These are phyloP conservation scores for Termitomyces heimii DNA, from an alignment of 768 basidiomycete genomes.

Conservation along the genomic window DNA sequence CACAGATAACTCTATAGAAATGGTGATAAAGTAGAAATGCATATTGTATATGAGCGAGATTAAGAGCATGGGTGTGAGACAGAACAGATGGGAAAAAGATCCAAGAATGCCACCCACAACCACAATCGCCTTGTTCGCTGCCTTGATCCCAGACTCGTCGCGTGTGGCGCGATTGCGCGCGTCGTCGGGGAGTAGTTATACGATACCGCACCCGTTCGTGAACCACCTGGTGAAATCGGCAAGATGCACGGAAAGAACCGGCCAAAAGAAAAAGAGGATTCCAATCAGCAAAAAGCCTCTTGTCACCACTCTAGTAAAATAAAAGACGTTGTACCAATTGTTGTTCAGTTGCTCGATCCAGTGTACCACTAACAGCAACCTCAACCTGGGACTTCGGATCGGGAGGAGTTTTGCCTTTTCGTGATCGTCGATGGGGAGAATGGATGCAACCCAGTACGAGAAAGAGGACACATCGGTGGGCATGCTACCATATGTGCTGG, in stretches of 20 bases:
- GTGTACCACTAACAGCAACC: constrained; percentile 81
- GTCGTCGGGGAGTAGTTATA: constrained; percentile 16
- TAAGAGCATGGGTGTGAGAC: not conserved
- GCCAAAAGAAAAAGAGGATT: constrained; percentile 22
- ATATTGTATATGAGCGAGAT: not conserved
- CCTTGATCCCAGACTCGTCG: not conserved
- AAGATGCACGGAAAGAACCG: not conserved
- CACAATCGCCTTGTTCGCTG: not conserved
- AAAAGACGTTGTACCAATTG: constrained; percentile 38
- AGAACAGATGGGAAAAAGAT: not conserved
- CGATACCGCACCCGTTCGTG: constrained; percentile 59
- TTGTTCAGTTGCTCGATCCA: constrained; percentile 80
- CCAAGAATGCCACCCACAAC: not conserved
- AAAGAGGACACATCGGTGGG: constrained; percentile 69
- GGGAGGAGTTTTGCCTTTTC: constrained; percentile 86
- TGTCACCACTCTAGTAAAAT: constrained; percentile 13
- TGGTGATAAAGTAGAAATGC: not conserved
- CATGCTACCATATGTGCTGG: constrained; percentile 72
- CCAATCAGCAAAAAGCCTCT: constrained; percentile 23
- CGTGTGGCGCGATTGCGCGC: not conserved
- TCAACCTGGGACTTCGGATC: constrained; percentile 68
- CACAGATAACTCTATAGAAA: not conserved
- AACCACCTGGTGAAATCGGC: constrained; percentile 57
- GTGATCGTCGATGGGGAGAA: constrained; percentile 87
- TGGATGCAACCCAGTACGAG: constrained; percentile 85